Base-by-base conservation (phyloP, 2,329 filamentous ascomycete species). In the Diaporthe nobilis region DNA sequence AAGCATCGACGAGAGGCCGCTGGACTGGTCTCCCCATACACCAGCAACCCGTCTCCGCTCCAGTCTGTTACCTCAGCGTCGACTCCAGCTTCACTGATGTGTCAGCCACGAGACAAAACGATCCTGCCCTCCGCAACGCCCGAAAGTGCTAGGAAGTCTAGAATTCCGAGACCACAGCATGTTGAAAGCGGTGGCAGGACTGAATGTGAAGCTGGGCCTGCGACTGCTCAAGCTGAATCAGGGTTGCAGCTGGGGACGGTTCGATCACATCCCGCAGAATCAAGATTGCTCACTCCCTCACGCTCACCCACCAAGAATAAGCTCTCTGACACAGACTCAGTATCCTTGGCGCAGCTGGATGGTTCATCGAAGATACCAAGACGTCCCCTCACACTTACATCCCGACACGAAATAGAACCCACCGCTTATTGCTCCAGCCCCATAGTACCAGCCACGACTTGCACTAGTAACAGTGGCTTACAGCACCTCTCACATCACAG, bases 11-110 rank as follows among this genome's bases (percentile, higher is more conserved):
- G 70, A 39, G 76, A 77, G 42, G 70, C 63, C 42, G 63, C 70
- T 55, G 60, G 70, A 34, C 39, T 77, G 25, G 61, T 77, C 42
- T 77, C 76, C 7, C 76, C 73, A 8, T 77, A 77, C 22, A 77
- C 71, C 31, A 75, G 73, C 73, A 77, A 77, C 39, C 76, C 63
- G 31, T 71, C 73, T 12, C 73, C 76, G n/a, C 28, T 73, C 8
- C 49, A 75, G 28, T 51, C 70, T 47, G 44, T 37, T 10, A 75
- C 70, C 15, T 71, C 75, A 15, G 51, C 73, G 2, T 77, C 76
- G 22, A 73, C 73, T 1, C 76, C 73, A 20, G 42, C 55, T 53
- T 75, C 76, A 5, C 37, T 75, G 34, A 77, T 73, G 49, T 39
- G 65, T 39, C 53, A 51, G 53, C 25, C 76, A 25, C 61, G 76